Evolutionary conservation across 805 yeast genomes (phyloP), one percentile per base, ranked within the genome.

Genomic region (Brettanomyces bruxellensis): DNA sequence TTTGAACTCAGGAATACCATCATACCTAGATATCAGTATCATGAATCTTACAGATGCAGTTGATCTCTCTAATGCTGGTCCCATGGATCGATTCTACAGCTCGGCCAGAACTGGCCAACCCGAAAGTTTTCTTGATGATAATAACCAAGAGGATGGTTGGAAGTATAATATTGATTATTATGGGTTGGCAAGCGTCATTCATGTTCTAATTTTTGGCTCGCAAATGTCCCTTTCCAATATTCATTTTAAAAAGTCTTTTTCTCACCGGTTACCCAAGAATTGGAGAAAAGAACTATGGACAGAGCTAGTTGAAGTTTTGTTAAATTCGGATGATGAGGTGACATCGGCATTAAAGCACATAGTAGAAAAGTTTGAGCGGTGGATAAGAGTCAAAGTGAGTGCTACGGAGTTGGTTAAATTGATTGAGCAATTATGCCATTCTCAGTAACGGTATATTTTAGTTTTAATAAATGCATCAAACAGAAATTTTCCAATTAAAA

Each of bases 1-100:
- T 25, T 51, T 49, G 0, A 55, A 51, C 9, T 9, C 11, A n/a
- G n/a, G 34, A 4, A 49, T 41, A 35, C 47, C 55, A 3, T 40
- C 53, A 4, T 60, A 48, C 25, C 43, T 48, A 12, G 65, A 60
- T 41, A 9, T 60, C 1, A 40, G 47, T 0, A 59, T 89, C 40
- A 84, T 88, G 52, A 95, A 88, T 63, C 89, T 85, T 64, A 95
- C 95, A 8, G 71, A 90, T 51, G 79, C 91, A 0, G 75, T 87
- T 25, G 96, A 89, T 58, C 61, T 85, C 64, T 66, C 73, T 0
- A 62, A 68, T 38, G 73, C 83, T 18, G 70, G 75, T 52, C 80
- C 85, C 81, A 28, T 28, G 32, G 32, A 28, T 28, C 32, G 32
- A 2, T 28, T 28, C 32, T 28, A 28, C 32, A 28, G 32, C 32